Conservation (phyloP, 495 filamentous ascomycete genomes). For the Chlorociboria aeruginascens region DNA sequence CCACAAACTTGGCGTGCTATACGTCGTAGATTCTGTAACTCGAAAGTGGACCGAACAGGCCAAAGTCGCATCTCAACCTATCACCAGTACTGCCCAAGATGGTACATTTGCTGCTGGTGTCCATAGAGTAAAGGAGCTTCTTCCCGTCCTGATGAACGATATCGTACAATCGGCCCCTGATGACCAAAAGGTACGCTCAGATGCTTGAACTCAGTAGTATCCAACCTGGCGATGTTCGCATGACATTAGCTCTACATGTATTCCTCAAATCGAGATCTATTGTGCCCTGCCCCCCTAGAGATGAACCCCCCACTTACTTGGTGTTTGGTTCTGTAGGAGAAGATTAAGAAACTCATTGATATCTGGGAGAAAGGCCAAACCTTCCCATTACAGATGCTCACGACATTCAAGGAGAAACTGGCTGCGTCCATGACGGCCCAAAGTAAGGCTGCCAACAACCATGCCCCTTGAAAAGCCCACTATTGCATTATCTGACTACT, state of each 20-base stretch:
- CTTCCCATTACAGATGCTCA: slow-evolving; percentile 73
- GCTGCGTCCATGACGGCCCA: slow-evolving; percentile 33
- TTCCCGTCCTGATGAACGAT: slow-evolving; percentile 91
- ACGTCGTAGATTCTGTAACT: slow-evolving; percentile 99
- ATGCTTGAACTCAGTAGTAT: slow-evolving; percentile 15
- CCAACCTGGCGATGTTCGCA: slow-evolving; percentile 2
- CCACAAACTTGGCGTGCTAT: slow-evolving; percentile 97
- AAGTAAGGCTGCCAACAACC: slow-evolving; percentile 17
- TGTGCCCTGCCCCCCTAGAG: neutral
- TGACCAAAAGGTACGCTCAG: slow-evolving; percentile 94
- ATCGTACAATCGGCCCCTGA: slow-evolving; percentile 78
- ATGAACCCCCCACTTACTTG: slow-evolving; percentile 20
- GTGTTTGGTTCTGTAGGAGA: slow-evolving; percentile 56
- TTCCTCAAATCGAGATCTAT: neutral
- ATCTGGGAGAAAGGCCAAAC: slow-evolving; percentile 96
- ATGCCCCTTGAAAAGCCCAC: neutral
- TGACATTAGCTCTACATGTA: neutral
- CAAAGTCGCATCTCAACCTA: slow-evolving; percentile 67
- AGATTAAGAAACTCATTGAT: slow-evolving; percentile 89
- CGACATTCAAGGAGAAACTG: slow-evolving; percentile 76
- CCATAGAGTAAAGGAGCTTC: slow-evolving; percentile 88
- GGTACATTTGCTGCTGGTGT: slow-evolving; percentile 92
- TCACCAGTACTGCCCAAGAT: slow-evolving; percentile 64
- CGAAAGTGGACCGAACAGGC: slow-evolving; percentile 97
- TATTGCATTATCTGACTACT: slow-evolving; percentile 19